phyloP scores from a whole-genome alignment of 1,139 yeast species.

The Torulaspora pretoriensis region DNA sequence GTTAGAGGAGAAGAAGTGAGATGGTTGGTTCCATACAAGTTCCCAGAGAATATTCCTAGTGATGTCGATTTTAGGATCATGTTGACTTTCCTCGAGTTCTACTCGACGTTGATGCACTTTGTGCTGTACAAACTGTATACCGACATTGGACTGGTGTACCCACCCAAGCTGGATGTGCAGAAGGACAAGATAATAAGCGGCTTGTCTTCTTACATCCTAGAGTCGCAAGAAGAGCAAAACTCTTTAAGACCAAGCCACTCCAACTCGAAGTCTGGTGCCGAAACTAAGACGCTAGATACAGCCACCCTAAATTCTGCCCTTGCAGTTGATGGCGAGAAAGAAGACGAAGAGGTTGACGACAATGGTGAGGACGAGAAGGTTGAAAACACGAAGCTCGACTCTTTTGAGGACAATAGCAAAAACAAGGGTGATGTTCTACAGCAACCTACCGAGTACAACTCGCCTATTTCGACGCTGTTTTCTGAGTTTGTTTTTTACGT shows the following conservation, averaged over 20 bases:
- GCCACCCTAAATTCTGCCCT: constrained; percentile 39
- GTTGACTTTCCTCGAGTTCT: constrained; percentile 94
- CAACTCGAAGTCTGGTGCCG: constrained; percentile 27
- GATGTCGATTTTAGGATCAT: constrained; percentile 95
- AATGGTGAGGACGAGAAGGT: constrained; percentile 43
- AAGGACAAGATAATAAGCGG: constrained; percentile 88
- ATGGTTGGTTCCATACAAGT: constrained; percentile 96
- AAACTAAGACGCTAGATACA: constrained; percentile 37
- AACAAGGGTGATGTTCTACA: constrained; percentile 70
- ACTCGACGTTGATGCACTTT: constrained; percentile 86
- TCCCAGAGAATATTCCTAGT: constrained; percentile 90
- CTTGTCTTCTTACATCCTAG: constrained; percentile 73
- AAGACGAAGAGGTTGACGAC: constrained; percentile 40
- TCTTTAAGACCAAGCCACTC: constrained; percentile 40
- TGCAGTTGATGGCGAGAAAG: constrained; percentile 37
- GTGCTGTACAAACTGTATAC: constrained; percentile 79
- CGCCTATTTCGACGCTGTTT: constrained; percentile 61
- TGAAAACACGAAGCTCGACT: constrained; percentile 57
- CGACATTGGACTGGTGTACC: constrained; percentile 81
- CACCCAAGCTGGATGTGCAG: constrained; percentile 74
- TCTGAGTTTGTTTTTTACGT: constrained; percentile 74
- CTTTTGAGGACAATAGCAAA: constrained; percentile 58
- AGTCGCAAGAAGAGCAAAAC: constrained; percentile 44
- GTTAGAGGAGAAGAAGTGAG: constrained; percentile 88
- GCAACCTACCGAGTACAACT: constrained; percentile 68